Evolutionary conservation across 108 stramenopile species (phyloP).

Genomic region (Cyclotella cryptica): DNA sequence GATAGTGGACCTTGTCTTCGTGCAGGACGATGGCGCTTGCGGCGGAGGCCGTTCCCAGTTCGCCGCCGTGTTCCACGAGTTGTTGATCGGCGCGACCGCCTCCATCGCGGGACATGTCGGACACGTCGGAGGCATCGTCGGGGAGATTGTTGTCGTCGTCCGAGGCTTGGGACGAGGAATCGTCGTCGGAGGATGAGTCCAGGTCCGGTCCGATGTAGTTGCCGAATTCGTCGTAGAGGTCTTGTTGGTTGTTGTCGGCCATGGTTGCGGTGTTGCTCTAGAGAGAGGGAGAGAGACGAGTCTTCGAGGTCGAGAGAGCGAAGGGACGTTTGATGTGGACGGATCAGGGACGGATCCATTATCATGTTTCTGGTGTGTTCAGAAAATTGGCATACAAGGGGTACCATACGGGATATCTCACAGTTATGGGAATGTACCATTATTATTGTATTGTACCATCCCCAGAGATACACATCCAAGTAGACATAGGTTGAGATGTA

Average conservation of each 20-base stretch:
- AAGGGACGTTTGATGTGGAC: no score
- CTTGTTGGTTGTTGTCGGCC: constrained; percentile 74
- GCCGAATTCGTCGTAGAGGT: constrained; percentile 99
- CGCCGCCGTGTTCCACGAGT: constrained; percentile 32
- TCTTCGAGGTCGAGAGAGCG: no score
- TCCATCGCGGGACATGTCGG: constrained; percentile 58
- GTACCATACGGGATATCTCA: no score
- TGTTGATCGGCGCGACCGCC: constrained; percentile 47
- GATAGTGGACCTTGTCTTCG: constrained; percentile 99
- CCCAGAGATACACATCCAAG: no score
- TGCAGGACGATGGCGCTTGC: constrained; percentile 93
- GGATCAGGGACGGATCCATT: no score
- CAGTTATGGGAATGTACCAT: no score
- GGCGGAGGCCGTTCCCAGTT: constrained; percentile 53
- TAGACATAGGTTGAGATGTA: no score
- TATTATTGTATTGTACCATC: no score
- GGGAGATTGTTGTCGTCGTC: constrained; percentile 34
- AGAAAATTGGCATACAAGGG: no score
- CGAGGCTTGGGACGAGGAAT: constrained; percentile 51
- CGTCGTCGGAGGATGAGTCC: constrained; percentile 75
- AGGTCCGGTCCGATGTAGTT: constrained; percentile 99
- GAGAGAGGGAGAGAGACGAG: no score
- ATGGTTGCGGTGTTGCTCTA: no score
- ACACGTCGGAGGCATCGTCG: constrained; percentile 84
- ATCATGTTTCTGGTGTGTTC: no score